Conservation (phyloP, 73 alveolate genomes). For the Stentor coeruleus region DNA sequence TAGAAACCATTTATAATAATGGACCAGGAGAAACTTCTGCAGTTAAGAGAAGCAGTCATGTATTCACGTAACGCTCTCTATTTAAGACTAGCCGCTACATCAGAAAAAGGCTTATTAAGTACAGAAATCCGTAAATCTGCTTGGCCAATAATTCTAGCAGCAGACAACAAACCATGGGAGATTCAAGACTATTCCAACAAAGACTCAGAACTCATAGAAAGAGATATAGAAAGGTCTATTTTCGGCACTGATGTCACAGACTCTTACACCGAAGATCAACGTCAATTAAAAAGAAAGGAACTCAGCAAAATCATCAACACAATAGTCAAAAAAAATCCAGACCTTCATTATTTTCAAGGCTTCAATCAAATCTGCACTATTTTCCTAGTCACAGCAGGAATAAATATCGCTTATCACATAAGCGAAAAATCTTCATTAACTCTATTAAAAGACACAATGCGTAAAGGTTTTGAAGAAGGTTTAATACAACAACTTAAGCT, state of each 20-base stretch:
- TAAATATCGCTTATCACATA: not conserved
- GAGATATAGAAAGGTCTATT: not conserved
- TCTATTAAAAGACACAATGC: not conserved
- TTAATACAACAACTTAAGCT: not conserved
- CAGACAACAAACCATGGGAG: not conserved
- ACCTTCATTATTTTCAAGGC: not conserved
- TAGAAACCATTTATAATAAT: too few species aligned
- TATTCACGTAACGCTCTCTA: not conserved
- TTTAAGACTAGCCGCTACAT: not conserved
- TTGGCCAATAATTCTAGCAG: not conserved
- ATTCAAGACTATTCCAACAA: not conserved
- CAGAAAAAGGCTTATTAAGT: not conserved
- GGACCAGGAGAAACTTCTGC: constrained; percentile 4
- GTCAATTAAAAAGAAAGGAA: not conserved
- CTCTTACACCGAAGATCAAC: not conserved
- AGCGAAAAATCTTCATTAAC: not conserved
- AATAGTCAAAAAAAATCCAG: not conserved
- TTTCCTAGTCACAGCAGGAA: not conserved
- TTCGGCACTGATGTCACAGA: not conserved
- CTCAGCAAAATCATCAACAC: not conserved
- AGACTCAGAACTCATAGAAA: not conserved
- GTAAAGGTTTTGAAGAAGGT: not conserved
- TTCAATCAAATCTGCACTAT: not conserved
- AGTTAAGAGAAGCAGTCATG: not conserved
- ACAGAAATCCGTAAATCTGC: not conserved